Conservation (phyloP, 2,329 filamentous ascomycete species). For the Hymenoscyphus scutula region DNA sequence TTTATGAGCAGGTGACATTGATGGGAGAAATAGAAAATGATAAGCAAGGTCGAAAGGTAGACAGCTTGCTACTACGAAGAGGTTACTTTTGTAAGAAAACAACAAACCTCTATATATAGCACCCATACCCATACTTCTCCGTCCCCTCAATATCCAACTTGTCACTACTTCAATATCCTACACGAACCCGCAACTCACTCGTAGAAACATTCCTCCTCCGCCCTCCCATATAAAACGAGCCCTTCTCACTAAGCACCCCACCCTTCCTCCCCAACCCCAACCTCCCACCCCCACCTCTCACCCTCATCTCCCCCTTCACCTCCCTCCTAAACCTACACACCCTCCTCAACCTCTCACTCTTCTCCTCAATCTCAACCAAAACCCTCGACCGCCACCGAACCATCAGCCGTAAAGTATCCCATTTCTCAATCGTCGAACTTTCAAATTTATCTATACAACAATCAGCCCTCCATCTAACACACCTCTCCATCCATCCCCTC, state of each 20-base stretch:
- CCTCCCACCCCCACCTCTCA: not conserved
- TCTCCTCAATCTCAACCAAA: not conserved
- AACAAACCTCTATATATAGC: no score
- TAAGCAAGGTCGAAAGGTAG: no score
- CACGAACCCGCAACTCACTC: no score
- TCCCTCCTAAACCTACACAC: not conserved
- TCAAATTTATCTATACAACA: not conserved
- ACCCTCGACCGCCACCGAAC: not conserved
- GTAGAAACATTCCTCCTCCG: no score
- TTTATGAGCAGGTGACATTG: no score
- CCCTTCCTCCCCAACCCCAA: not conserved
- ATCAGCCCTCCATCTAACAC: not conserved
- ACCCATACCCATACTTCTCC: no score
- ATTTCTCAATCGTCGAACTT: not conserved
- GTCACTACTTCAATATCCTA: no score
- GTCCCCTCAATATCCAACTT: no score
- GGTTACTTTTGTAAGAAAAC: no score
- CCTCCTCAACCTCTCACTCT: not conserved
- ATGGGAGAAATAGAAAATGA: no score
- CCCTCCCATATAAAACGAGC: not conserved
- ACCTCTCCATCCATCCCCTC: no score
- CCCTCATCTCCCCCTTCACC: not conserved
- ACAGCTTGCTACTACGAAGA: no score
- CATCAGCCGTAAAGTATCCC: not conserved
- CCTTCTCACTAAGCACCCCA: not conserved